A percentile compares a stretch with the other conserved stretches of the same genome.
These are phyloP conservation scores for Erythrobasidium hasegawianum DNA, from an alignment of 1,284 basidiomycete species.

Conservation along the genomic window DNA sequence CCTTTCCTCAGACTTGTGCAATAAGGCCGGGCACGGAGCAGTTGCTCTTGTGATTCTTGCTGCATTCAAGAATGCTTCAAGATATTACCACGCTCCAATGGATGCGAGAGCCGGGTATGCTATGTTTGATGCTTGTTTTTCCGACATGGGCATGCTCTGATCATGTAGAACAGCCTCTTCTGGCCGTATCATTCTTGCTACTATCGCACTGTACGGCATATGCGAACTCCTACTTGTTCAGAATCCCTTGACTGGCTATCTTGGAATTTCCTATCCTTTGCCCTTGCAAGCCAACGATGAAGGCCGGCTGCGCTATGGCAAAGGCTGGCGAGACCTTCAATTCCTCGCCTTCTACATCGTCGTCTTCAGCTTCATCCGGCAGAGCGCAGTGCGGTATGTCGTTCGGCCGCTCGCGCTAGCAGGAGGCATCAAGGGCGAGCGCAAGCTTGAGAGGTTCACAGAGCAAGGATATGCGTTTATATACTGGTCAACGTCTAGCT, in stretches of 20 bases:
- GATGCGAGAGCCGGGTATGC: slow-evolving; percentile 1
- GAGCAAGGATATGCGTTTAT: slow-evolving; percentile 84
- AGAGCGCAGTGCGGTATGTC: slow-evolving; percentile 66
- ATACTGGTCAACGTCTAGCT: slow-evolving; percentile 70
- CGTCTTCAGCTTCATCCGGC: slow-evolving; percentile 86
- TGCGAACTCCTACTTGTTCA: neutral
- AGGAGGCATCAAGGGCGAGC: slow-evolving; percentile 64
- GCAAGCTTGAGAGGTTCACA: slow-evolving; percentile 75
- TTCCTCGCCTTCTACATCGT: slow-evolving; percentile 86
- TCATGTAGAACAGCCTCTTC: neutral
- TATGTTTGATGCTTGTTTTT: neutral
- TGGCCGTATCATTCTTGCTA: neutral
- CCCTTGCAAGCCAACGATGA: slow-evolving; percentile 6
- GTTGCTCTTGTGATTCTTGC: no score
- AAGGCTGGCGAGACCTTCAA: slow-evolving; percentile 66
- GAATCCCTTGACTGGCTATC: neutral
- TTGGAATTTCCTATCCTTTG: slow-evolving; percentile 14
- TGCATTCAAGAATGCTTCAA: no score
- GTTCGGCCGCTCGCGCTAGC: slow-evolving; percentile 64
- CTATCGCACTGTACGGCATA: neutral
- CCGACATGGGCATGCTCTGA: neutral
- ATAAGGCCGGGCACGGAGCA: no score
- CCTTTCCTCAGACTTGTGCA: no score
- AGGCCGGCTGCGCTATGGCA: slow-evolving; percentile 56
- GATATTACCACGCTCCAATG: neutral